Percentiles rank a stretch among this genome's conserved stretches.
Conservation (phyloP, 2,329 filamentous ascomycete species). For the Fusarium gaditjirri region DNA sequence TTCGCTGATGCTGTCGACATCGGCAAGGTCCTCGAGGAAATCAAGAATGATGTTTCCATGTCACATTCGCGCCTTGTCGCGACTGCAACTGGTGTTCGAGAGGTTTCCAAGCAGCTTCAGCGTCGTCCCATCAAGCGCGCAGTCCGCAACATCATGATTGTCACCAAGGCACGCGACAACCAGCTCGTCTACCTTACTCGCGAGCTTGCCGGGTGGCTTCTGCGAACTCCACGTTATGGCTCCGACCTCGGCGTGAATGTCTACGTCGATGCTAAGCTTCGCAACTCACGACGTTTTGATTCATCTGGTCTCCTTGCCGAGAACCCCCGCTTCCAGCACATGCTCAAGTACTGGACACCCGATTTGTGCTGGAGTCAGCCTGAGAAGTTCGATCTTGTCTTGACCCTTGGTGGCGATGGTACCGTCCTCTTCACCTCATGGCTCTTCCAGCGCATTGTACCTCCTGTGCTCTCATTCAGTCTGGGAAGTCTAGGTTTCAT, state of each 20-base stretch:
- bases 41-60: constrained; percentile 87
- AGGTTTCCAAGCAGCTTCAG: constrained; percentile 95
- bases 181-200: constrained; percentile 88
- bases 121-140: constrained; percentile 90
- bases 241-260: constrained; percentile 93
- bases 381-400: constrained; percentile 94
- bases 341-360: constrained; percentile 96
- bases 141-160: constrained; percentile 95
- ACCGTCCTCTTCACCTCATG: constrained; percentile 90
- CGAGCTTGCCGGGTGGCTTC: constrained; percentile 87
- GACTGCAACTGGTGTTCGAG: constrained; percentile 92
- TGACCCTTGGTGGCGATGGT: constrained; percentile 87
- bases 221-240: constrained; percentile 89
- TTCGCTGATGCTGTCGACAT: constrained; percentile 98
- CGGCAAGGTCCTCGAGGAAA: constrained; percentile 93
- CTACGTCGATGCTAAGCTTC: constrained; percentile 96
- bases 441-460: constrained; percentile 91
- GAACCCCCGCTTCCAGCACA: constrained; percentile 79
- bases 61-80: constrained; percentile 95
- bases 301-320: constrained; percentile 76
- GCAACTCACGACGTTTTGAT: constrained; percentile 88
- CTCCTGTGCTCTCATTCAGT: constrained; percentile 85
- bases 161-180: constrained; percentile 97
- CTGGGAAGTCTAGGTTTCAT: constrained; percentile 88
- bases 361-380: constrained; percentile 94